Percentiles rank a stretch among this genome's conserved stretches.
These are phyloP conservation scores for Canariomyces notabilis DNA, from an alignment of 2,329 filamentous ascomycete genomes.

Conservation along the genomic window DNA sequence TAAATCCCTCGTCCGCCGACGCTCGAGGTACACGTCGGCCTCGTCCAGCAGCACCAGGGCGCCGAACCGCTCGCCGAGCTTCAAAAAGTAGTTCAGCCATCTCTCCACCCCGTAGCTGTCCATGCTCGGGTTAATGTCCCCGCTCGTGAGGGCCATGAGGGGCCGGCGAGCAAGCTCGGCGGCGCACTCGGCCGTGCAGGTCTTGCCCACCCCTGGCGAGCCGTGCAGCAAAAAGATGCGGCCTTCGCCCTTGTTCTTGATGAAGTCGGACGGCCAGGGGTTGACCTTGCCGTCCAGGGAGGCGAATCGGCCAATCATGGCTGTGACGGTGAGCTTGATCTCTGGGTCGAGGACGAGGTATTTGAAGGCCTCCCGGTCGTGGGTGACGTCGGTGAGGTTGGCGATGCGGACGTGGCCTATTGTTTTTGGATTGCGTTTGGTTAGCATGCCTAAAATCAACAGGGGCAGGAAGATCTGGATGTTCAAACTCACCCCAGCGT, in stretches of 20 bases:
- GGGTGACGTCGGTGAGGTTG: conserved; percentile 35
- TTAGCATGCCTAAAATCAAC: background rate
- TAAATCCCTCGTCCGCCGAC: conserved; percentile 41
- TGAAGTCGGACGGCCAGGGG: conserved; percentile 44
- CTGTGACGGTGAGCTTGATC: conserved; percentile 43
- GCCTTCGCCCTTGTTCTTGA: conserved; percentile 47
- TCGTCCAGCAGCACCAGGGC: conserved; percentile 54
- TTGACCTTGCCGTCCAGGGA: conserved; percentile 35
- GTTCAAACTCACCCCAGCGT: conserved; percentile 41
- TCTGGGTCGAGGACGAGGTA: conserved; percentile 45
- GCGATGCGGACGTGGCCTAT: conserved; percentile 33
- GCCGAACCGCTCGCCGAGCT: conserved; percentile 45
- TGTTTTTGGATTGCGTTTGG: no score
- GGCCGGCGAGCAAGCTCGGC: conserved; percentile 47
- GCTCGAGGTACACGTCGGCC: conserved; percentile 56
- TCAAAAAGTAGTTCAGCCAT: conserved; percentile 44
- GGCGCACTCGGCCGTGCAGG: conserved; percentile 51
- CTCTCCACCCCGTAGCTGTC: conserved; percentile 35
- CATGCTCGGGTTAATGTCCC: conserved; percentile 40
- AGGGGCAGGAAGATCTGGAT: no score
- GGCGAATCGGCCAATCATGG: conserved; percentile 44
- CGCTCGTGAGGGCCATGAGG: conserved; percentile 46
- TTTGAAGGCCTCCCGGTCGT: conserved; percentile 46
- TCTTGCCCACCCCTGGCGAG: conserved; percentile 53
- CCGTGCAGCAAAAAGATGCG: conserved; percentile 49